These are phyloP conservation scores for Mycena filopes DNA, from an alignment of 768 basidiomycete species.

Conservation along the genomic window DNA sequence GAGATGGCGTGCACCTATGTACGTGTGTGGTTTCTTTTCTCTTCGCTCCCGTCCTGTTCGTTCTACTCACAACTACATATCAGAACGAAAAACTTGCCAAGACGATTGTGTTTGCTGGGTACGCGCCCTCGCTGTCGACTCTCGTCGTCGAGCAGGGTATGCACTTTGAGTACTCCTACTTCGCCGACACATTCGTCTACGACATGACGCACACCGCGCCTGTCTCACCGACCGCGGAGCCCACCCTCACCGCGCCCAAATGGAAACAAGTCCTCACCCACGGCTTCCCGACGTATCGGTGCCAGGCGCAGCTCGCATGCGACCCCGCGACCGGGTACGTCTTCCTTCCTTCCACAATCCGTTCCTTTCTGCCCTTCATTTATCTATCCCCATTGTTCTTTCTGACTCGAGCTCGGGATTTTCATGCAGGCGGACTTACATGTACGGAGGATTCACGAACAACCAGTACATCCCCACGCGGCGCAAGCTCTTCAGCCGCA, in stretches of 20 bases:
- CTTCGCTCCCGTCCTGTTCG: neutral
- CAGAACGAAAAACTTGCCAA: conserved; percentile 39
- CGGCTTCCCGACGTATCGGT: conserved; percentile 55
- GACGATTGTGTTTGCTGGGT: conserved; percentile 53
- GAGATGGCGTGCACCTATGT: conserved; percentile 44
- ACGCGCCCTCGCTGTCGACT: conserved; percentile 44
- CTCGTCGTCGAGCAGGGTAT: conserved; percentile 10
- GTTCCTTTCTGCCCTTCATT: too few species aligned
- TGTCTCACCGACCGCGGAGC: neutral
- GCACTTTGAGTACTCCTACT: conserved; percentile 49
- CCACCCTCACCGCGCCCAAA: conserved; percentile 13
- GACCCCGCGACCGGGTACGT: conserved; percentile 50
- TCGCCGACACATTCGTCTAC: conserved; percentile 52
- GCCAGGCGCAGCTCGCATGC: conserved; percentile 44
- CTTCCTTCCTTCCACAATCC: too few species aligned
- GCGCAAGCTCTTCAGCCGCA: conserved; percentile 35
- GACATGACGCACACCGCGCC: conserved; percentile 15
- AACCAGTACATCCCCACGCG: conserved; percentile 47
- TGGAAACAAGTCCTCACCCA: conserved; percentile 53
- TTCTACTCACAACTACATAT: neutral
- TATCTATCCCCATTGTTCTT: too few species aligned
- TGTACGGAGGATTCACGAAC: conserved; percentile 55
- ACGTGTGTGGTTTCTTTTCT: conserved; percentile 7
- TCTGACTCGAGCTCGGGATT: too few species aligned
- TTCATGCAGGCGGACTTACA: conserved; percentile 46